phyloP scores from a whole-genome alignment of 1,284 basidiomycete genomes.

The Vanrija humicola region DNA sequence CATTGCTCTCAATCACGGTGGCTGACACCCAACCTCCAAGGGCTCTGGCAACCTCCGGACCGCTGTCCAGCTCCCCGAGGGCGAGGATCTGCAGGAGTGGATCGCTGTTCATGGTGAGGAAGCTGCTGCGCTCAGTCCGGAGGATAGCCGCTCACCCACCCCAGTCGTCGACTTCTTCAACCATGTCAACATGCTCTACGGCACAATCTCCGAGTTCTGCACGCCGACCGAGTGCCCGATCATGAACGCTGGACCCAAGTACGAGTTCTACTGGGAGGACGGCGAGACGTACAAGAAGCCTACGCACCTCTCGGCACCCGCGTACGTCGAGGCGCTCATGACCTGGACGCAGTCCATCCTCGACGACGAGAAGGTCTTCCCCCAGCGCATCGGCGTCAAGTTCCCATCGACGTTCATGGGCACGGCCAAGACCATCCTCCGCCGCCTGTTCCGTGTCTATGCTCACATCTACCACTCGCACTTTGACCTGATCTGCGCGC shows the following conservation, averaged over 20 bases:
- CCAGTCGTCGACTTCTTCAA: slow-evolving; percentile 94
- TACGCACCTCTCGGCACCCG: slow-evolving; percentile 89
- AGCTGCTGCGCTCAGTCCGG: background rate
- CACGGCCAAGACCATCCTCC: slow-evolving; percentile 85
- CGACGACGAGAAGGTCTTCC: slow-evolving; percentile 90
- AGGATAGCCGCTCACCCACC: background rate
- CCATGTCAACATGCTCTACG: slow-evolving; percentile 93
- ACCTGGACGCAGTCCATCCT: slow-evolving; percentile 94
- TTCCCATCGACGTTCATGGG: slow-evolving; percentile 90
- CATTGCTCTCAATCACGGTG: background rate
- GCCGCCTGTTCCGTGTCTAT: slow-evolving; percentile 93
- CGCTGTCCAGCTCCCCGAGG: slow-evolving; percentile 86
- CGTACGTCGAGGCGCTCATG: slow-evolving; percentile 98
- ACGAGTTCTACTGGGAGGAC: slow-evolving; percentile 99
- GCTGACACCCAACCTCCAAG: slow-evolving; percentile 48
- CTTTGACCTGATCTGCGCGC: slow-evolving; percentile 96
- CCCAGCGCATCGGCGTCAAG: slow-evolving; percentile 88
- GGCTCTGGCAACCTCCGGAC: slow-evolving; percentile 88
- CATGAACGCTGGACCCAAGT: slow-evolving; percentile 98
- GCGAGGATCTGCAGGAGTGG: slow-evolving; percentile 94
- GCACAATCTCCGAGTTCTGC: slow-evolving; percentile 93
- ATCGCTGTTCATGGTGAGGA: slow-evolving; percentile 88
- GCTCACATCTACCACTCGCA: slow-evolving; percentile 99
- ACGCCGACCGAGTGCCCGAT: slow-evolving; percentile 94
- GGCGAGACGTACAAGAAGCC: slow-evolving; percentile 84